phyloP scores from a whole-genome alignment of 495 filamentous ascomycete genomes.

The Bombardia bombarda region DNA sequence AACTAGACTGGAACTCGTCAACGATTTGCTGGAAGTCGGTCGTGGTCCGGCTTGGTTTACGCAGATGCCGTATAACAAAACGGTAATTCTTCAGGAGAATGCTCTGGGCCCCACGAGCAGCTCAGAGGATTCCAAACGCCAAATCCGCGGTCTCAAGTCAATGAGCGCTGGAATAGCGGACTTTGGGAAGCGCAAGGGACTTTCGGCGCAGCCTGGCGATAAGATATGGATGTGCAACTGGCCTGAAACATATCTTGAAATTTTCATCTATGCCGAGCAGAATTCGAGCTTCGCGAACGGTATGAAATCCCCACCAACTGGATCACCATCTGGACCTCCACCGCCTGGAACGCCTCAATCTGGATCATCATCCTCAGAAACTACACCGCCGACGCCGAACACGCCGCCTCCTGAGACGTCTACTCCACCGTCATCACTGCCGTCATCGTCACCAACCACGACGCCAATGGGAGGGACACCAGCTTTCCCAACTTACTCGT shows the following conservation, averaged over 20 bases:
- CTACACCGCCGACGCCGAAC: conserved; percentile 1
- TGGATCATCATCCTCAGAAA: conserved; percentile 5
- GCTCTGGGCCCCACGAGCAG: conserved; percentile 26
- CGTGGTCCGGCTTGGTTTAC: conserved; percentile 74
- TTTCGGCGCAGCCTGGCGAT: conserved; percentile 51
- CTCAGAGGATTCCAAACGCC: conserved; percentile 2
- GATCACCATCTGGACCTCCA: conserved; percentile 2
- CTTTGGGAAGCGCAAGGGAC: conserved; percentile 40
- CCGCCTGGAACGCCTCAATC: conserved; percentile 2
- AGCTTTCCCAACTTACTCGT: conserved; percentile 1
- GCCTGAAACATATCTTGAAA: conserved; percentile 73
- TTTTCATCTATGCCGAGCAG: conserved; percentile 70
- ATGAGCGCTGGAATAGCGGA: conserved; percentile 3
- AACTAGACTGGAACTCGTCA: conserved; percentile 51
- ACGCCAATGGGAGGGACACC: not conserved
- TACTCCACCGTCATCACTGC: not conserved
- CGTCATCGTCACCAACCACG: not conserved
- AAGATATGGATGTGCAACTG: conserved; percentile 84
- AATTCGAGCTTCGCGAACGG: conserved; percentile 33
- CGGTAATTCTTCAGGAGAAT: conserved; percentile 62
- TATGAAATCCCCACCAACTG: too few relatives aligned
- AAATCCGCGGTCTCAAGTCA: not conserved
- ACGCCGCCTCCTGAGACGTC: too few relatives aligned
- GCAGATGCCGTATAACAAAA: conserved; percentile 64
- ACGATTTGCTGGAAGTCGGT: conserved; percentile 49